A percentile compares a stretch with the other conserved stretches of the same genome.
Evolutionary conservation across 1,139 yeast genomes (phyloP).

Genomic region (Hyphopichia buzzinii): DNA sequence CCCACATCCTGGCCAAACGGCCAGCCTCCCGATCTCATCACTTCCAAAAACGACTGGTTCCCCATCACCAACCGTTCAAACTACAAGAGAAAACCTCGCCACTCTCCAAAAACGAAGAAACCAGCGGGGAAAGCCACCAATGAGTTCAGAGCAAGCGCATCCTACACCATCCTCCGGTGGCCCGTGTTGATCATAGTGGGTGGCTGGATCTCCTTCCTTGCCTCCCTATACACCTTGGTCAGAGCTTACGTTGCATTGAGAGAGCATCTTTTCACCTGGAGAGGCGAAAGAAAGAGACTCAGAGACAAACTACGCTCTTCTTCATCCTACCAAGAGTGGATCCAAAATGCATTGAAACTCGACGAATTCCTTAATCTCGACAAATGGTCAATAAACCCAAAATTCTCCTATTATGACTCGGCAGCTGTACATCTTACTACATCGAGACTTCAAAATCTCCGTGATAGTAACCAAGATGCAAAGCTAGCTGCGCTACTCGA

Average conservation of each 20-base stretch:
- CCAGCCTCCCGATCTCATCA: slow-evolving; percentile 33
- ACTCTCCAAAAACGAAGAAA: slow-evolving; percentile 8
- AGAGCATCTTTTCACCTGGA: slow-evolving; percentile 60
- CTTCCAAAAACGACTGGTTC: slow-evolving; percentile 68
- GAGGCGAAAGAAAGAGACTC: slow-evolving; percentile 53
- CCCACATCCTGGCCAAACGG: neutral
- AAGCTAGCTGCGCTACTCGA: slow-evolving; percentile 59
- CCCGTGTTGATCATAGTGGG: slow-evolving; percentile 56
- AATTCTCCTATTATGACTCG: slow-evolving; percentile 69
- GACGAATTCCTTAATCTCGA: slow-evolving; percentile 60
- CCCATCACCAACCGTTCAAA: slow-evolving; percentile 40
- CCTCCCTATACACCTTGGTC: slow-evolving; percentile 49
- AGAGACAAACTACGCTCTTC: slow-evolving; percentile 51
- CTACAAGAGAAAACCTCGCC: slow-evolving; percentile 5
- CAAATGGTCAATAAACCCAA: slow-evolving; percentile 62
- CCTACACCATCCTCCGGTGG: slow-evolving; percentile 61
- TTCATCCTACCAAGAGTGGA: slow-evolving; percentile 59
- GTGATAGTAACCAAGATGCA: slow-evolving; percentile 33
- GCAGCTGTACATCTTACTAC: slow-evolving; percentile 54
- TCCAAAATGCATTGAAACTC: slow-evolving; percentile 51
- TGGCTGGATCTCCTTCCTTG: slow-evolving; percentile 53
- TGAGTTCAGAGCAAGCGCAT: slow-evolving; percentile 45
- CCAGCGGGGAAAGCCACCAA: slow-evolving; percentile 30
- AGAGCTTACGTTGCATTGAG: slow-evolving; percentile 63
- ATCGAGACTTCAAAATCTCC: slow-evolving; percentile 36